phyloP scores from a whole-genome alignment of 2,329 filamentous ascomycete genomes.

The Akanthomyces muscarius region DNA sequence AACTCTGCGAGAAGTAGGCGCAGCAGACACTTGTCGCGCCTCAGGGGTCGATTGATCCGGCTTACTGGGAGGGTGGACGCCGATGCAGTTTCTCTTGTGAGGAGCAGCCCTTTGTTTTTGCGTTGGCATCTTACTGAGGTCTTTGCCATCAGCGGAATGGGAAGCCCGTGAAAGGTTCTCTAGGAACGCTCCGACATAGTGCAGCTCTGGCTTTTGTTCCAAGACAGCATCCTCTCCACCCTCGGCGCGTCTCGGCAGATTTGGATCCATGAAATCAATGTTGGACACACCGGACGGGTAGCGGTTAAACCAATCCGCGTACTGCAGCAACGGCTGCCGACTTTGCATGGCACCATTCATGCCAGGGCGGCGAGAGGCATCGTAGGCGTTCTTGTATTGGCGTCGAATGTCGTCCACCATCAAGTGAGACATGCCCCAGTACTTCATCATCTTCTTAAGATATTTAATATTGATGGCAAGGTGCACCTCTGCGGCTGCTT shows the following conservation, averaged over 20 bases:
- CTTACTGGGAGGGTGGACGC: constrained; percentile 16
- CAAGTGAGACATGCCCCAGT: constrained; percentile 98
- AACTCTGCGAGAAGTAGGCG: constrained; percentile 9
- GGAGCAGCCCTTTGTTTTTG: constrained; percentile 30
- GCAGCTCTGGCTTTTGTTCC: constrained; percentile 83
- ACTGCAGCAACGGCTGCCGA: constrained; percentile 74
- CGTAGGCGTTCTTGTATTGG: constrained; percentile 78
- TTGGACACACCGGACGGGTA: constrained; percentile 90
- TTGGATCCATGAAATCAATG: constrained; percentile 76
- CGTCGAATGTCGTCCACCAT: constrained; percentile 91
- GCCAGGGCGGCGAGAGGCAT: constrained; percentile 59
- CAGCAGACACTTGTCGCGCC: background rate
- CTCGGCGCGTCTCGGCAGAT: constrained; percentile 63
- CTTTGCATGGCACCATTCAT: constrained; percentile 34
- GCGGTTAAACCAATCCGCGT: constrained; percentile 94
- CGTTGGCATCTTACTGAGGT: constrained; percentile 26
- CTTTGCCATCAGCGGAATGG: constrained; percentile 43
- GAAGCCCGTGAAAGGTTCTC: constrained; percentile 66
- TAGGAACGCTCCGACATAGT: constrained; percentile 93
- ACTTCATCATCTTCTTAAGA: constrained; percentile 89
- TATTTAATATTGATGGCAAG: constrained; percentile 86
- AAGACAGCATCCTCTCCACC: constrained; percentile 82
- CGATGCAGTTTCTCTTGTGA: constrained; percentile 33
- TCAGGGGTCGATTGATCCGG: constrained; percentile 22
- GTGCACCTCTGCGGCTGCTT: constrained; percentile 76